Percentiles rank a stretch among this genome's conserved stretches.
Evolutionary conservation across 768 basidiomycete genomes (phyloP).

Genomic region (Suillus sp.): DNA sequence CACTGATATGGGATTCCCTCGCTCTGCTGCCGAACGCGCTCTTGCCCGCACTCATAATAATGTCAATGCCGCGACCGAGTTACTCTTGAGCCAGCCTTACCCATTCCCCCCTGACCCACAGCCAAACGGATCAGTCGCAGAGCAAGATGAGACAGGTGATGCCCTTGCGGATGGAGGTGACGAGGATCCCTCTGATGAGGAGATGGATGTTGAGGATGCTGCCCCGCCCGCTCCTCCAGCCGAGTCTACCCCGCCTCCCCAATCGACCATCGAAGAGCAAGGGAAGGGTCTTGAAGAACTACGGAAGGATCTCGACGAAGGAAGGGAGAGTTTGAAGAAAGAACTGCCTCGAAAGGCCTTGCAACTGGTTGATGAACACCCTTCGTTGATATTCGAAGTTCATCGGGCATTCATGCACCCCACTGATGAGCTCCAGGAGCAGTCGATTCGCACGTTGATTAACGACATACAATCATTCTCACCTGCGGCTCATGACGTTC

Average conservation of each 20-base stretch:
- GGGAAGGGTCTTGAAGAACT: conserved; percentile 61
- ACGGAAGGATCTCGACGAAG: conserved; percentile 63
- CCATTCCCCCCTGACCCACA: conserved; percentile 70
- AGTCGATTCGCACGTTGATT: conserved; percentile 71
- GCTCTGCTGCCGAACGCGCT: conserved; percentile 84
- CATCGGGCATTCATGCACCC: conserved; percentile 77
- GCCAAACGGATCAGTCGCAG: conserved; percentile 22
- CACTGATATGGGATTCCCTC: conserved; percentile 96
- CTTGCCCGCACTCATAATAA: conserved; percentile 86
- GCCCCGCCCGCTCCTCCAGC: conserved; percentile 16
- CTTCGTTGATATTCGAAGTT: conserved; percentile 87
- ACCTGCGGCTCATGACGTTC: conserved; percentile 61
- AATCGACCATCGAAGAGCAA: conserved; percentile 21
- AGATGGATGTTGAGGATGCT: conserved; percentile 28
- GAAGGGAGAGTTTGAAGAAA: conserved; percentile 65
- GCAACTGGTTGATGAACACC: conserved; percentile 81
- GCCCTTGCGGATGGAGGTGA: conserved; percentile 30
- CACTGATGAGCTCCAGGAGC: conserved; percentile 55
- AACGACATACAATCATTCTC: conserved; percentile 77
- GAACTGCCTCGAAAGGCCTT: conserved; percentile 72
- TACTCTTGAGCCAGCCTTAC: conserved; percentile 81
- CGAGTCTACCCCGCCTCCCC: conserved; percentile 19
- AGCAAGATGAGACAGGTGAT: conserved; percentile 31
- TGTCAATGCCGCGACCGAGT: conserved; percentile 83
- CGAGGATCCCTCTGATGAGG: conserved; percentile 29